Percentiles rank a stretch among this genome's conserved stretches.
These are phyloP conservation scores for Curvularia verruculosa DNA, from an alignment of 2,329 filamentous ascomycete species.

Conservation along the genomic window DNA sequence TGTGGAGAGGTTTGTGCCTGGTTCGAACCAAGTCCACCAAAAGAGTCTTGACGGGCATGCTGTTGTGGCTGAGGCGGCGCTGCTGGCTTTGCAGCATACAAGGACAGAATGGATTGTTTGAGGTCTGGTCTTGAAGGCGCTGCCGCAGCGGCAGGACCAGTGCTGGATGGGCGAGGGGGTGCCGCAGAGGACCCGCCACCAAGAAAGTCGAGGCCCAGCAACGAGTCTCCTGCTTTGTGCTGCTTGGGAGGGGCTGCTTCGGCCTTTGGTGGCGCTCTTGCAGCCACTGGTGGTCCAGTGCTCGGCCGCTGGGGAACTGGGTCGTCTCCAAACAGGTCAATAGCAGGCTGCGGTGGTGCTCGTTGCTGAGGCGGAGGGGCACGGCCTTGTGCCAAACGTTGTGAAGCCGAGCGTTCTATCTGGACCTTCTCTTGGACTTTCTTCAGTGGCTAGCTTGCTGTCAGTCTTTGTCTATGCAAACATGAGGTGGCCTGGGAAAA, in stretches of 20 bases:
- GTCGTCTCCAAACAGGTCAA: conserved; percentile 84
- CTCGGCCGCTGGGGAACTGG: conserved; percentile 71
- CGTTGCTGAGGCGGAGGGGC: conserved; percentile 36
- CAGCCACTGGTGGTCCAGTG: conserved; percentile 67
- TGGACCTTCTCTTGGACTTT: conserved; percentile 74
- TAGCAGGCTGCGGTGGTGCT: conserved; percentile 49
- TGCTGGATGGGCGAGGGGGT: conserved; percentile 79
- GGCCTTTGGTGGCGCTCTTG: conserved; percentile 66
- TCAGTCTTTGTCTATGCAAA: conserved; percentile 16
- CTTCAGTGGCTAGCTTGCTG: conserved; percentile 61
- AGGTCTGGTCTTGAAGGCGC: conserved; percentile 85
- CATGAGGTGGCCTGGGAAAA: conserved; percentile 27
- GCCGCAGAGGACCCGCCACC: conserved; percentile 72
- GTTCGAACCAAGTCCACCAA: conserved; percentile 57
- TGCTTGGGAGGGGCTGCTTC: conserved; percentile 64
- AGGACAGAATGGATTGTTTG: conserved; percentile 94
- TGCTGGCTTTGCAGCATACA: conserved; percentile 88
- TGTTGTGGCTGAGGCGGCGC: conserved; percentile 56
- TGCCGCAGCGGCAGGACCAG: conserved; percentile 62
- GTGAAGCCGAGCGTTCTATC: conserved; percentile 64
- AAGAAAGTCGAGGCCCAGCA: conserved; percentile 92
- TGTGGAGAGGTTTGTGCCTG: conserved; percentile 40
- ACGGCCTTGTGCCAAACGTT: conserved; percentile 52
- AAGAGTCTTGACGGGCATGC: conserved; percentile 61
- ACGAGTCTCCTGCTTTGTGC: conserved; percentile 79